These are phyloP conservation scores for Lepiota subincarnata DNA, from an alignment of 768 basidiomycete species.

Conservation along the genomic window DNA sequence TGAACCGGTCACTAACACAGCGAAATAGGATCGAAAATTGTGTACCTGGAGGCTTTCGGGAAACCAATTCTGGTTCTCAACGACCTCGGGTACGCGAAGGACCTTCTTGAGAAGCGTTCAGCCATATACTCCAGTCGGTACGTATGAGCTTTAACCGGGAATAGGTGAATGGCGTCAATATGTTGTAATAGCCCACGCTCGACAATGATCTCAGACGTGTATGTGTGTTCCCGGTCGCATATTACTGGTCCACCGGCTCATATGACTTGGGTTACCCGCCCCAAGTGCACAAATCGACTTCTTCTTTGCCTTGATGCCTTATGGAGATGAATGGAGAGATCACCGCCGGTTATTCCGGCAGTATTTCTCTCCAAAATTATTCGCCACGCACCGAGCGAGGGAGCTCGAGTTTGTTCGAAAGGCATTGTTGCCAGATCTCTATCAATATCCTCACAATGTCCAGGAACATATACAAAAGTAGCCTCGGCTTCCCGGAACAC, in stretches of 20 bases:
- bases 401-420: background rate
- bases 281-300: no score
- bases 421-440: background rate
- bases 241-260: no score
- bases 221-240: no score
- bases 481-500: no score
- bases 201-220: background rate
- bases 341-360: no score
- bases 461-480: background rate
- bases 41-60: conserved; percentile 1
- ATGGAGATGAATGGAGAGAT: background rate
- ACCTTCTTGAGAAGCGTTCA: conserved; percentile 1
- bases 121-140: background rate
- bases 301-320: background rate
- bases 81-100: conserved; percentile 2
- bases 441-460: background rate
- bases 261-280: no score
- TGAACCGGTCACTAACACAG: background rate
- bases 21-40: background rate
- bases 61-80: conserved; percentile 9
- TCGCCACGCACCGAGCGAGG: background rate
- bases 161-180: no score
- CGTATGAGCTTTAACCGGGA: no score
- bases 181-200: background rate
- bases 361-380: no score